Evolutionary conservation across 1,284 basidiomycete species (phyloP), one percentile per base, ranked within the genome.

Genomic region (Tetrapyrgos nigripes): DNA sequence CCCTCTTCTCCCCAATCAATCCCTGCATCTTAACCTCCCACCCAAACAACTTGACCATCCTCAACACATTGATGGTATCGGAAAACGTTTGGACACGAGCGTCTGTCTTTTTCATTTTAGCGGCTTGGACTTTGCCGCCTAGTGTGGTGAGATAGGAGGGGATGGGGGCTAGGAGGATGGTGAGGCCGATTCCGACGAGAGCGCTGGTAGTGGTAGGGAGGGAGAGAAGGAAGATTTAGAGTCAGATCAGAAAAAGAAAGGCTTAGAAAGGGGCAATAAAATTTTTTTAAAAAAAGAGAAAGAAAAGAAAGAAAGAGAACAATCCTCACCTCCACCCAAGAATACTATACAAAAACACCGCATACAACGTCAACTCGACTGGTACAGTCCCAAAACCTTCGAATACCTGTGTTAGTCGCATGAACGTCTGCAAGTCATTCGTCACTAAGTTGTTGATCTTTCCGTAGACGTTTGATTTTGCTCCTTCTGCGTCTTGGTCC

Each of bases 41-140:
- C 2, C 84, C 89, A 64, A 92, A 91, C 63, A 90, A 80, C 72
- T 91, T 91, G 69, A 88, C 75, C 81, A 88, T 88, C 23, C 86
- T 59, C 3, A 31, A 40, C 31, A 57, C 67, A 46, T 14, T 21
- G 17, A 55, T 58, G 75, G 76, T 74, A 70, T 85, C 84, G n/a
- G 81, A 64, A 27, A 69, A 63, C n/a, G 55, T 53, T 37, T 63
- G 64, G 13, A 69, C 65, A 14, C 67, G 55, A 6, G 61, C 60
- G 53, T 69, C 67, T 29, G 67, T 69, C 49, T 60, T 62, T 43
- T 69, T 65, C 59, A 68, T 51, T 11, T 62, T 53, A 33, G 62
- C 55, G 28, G 53, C 53, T 51, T 71, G 68, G 11, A 67, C 58
- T 5, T 51, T 51, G 14, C 66, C 62, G 8, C 70, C 45, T 23